Percentiles rank a stretch among this genome's conserved stretches.
phyloP scores from a whole-genome alignment of 148 eudicot genomes.

The Bassia scoparia region DNA sequence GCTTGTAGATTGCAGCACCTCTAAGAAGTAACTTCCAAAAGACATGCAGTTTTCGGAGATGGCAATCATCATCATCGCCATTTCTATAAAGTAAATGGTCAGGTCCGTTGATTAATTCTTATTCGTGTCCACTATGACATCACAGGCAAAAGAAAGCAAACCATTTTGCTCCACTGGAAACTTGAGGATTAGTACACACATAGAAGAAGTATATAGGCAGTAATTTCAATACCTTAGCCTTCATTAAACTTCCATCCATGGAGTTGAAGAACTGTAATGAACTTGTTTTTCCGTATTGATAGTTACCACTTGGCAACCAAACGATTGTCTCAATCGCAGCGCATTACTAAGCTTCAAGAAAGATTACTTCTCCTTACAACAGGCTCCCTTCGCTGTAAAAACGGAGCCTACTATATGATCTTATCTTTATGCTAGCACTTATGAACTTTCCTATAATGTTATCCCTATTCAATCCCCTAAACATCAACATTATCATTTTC shows the following conservation, averaged over 20 bases:
- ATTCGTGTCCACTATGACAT: too few relatives aligned
- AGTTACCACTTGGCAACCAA: conserved; percentile 41
- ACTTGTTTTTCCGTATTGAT: conserved; percentile 30
- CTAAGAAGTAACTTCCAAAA: too few relatives aligned
- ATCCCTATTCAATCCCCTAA: background rate
- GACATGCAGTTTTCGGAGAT: too few relatives aligned
- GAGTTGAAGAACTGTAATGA: conserved; percentile 35
- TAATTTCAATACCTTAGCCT: conserved; percentile 36
- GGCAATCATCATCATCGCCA: too few relatives aligned
- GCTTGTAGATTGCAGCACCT: too few relatives aligned
- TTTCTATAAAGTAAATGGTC: too few relatives aligned
- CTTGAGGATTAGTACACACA: too few relatives aligned
- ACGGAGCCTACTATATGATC: background rate
- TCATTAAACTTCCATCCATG: conserved; percentile 34
- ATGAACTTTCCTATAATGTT: background rate
- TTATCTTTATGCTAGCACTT: background rate
- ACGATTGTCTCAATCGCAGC: conserved; percentile 41
- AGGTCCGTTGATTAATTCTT: too few relatives aligned
- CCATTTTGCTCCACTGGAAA: too few relatives aligned
- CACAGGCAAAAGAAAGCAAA: too few relatives aligned
- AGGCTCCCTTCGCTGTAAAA: conserved; percentile 28
- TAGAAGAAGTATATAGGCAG: too few relatives aligned
- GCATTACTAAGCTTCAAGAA: conserved; percentile 41
- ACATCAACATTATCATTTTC: background rate
- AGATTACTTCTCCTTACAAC: conserved; percentile 52